Evolutionary conservation across 148 eudicot species (phyloP).

Genomic region (Arctostaphylos glauca): DNA sequence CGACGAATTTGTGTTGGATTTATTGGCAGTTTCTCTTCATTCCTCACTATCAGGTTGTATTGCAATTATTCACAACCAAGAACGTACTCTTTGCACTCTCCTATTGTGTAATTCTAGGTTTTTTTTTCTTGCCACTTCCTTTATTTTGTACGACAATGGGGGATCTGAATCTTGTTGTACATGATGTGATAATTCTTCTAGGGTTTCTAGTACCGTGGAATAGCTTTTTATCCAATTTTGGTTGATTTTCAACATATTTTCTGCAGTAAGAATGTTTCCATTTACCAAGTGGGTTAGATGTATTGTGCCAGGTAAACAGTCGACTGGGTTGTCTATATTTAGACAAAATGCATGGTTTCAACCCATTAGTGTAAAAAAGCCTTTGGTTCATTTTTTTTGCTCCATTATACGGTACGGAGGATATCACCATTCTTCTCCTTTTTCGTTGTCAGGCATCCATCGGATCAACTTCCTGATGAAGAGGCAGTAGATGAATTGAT

Average conservation of each 20-base stretch:
- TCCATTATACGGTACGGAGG: neutral
- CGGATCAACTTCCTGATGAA: neutral
- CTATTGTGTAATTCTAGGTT: constrained; percentile 22
- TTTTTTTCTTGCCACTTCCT: neutral
- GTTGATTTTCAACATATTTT: constrained; percentile 4
- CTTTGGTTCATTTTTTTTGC: neutral
- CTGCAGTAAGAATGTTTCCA: neutral
- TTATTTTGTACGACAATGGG: constrained; percentile 23
- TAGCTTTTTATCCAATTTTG: constrained; percentile 33
- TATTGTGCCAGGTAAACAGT: neutral
- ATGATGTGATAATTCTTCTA: constrained; percentile 40
- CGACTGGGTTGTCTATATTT: neutral
- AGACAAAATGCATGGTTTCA: neutral
- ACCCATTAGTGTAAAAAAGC: neutral
- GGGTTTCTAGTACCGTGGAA: constrained; percentile 36
- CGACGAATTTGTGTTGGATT: constrained; percentile 12
- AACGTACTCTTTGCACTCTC: constrained; percentile 16
- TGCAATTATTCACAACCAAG: constrained; percentile 8
- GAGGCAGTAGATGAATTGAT: neutral
- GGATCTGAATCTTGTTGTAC: constrained; percentile 33
- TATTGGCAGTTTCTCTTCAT: constrained; percentile 8
- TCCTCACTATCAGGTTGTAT: constrained; percentile 26
- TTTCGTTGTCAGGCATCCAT: neutral
- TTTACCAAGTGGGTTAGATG: neutral
- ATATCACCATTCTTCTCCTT: neutral